Percentiles rank a stretch among this genome's conserved stretches.
Evolutionary conservation across 345 rosid genomes (phyloP).

Genomic region (Acer saccharum): DNA sequence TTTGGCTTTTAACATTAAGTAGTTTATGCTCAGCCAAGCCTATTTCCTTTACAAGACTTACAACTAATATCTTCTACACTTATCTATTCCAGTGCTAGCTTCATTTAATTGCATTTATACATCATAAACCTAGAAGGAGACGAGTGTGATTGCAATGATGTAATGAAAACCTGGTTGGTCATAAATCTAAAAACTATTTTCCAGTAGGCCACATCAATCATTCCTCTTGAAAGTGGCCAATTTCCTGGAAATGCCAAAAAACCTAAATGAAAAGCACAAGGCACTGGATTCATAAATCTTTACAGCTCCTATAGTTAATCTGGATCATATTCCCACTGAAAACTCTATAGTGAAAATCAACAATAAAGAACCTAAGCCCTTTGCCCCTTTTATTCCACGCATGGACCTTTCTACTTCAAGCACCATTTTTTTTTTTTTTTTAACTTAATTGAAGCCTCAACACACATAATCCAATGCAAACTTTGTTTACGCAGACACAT

Average conservation of each 20-base stretch:
- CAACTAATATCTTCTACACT: neutral
- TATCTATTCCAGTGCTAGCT: neutral
- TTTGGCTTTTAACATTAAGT: neutral
- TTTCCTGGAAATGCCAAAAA: neutral
- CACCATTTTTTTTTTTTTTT: neutral
- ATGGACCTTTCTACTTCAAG: neutral
- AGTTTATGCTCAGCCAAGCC: neutral
- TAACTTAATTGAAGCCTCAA: neutral
- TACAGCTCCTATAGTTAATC: neutral
- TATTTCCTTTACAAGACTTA: neutral
- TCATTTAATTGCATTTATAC: neutral
- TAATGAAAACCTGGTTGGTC: neutral
- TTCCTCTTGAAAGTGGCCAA: neutral
- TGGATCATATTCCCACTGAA: neutral
- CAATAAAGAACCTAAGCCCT: neutral
- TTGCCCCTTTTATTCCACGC: slow-evolving; percentile 8
- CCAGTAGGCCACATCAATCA: slow-evolving; percentile 2
- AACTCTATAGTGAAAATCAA: neutral
- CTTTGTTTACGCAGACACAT: no score
- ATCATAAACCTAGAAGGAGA: neutral
- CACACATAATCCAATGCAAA: neutral
- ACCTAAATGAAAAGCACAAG: neutral
- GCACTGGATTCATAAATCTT: neutral
- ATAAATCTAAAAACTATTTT: neutral
- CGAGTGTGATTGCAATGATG: neutral